Percentiles rank a stretch among this genome's conserved stretches.
Evolutionary conservation across 2,329 filamentous ascomycete species (phyloP).

Genomic region (Pseudomassariella vexata): DNA sequence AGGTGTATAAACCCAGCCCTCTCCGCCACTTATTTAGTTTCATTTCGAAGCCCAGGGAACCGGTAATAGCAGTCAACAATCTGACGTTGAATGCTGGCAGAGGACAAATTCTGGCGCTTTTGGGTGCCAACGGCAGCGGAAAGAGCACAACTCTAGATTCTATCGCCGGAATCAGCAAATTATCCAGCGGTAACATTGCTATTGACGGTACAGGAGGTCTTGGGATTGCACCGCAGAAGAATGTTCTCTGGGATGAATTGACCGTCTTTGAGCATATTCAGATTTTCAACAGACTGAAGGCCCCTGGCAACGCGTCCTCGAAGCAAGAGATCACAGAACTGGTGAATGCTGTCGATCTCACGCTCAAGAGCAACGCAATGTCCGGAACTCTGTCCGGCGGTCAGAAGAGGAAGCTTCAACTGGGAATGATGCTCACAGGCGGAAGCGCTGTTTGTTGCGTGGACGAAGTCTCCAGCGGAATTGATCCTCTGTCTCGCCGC

Average conservation of each 20-base stretch:
- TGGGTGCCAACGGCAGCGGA: constrained; percentile 85
- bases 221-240: constrained; percentile 87
- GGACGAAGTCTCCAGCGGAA: constrained; percentile 83
- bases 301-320: constrained; percentile 47
- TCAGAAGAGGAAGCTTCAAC: constrained; percentile 85
- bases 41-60: constrained; percentile 45
- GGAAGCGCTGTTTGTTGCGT: constrained; percentile 84
- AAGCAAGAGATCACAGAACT: constrained; percentile 57
- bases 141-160: constrained; percentile 88
- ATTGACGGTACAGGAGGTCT: constrained; percentile 75
- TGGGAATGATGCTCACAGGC: constrained; percentile 93
- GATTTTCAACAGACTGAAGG: constrained; percentile 81
- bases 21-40: constrained; percentile 48
- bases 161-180: constrained; percentile 74
- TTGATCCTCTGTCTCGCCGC: constrained; percentile 78
- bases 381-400: constrained; percentile 81
- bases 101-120: constrained; percentile 78
- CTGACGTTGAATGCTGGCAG: constrained; percentile 65
- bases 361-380: constrained; percentile 64
- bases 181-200: constrained; percentile 70
- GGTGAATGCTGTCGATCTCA: constrained; percentile 67
- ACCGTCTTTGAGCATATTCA: constrained; percentile 79
- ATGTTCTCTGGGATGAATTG: constrained; percentile 86
- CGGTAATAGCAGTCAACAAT: constrained; percentile 72
- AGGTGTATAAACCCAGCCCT: constrained; percentile 66